Evolutionary conservation across 2,329 filamentous ascomycete genomes (phyloP).

Genomic region (Alternaria arborescens): DNA sequence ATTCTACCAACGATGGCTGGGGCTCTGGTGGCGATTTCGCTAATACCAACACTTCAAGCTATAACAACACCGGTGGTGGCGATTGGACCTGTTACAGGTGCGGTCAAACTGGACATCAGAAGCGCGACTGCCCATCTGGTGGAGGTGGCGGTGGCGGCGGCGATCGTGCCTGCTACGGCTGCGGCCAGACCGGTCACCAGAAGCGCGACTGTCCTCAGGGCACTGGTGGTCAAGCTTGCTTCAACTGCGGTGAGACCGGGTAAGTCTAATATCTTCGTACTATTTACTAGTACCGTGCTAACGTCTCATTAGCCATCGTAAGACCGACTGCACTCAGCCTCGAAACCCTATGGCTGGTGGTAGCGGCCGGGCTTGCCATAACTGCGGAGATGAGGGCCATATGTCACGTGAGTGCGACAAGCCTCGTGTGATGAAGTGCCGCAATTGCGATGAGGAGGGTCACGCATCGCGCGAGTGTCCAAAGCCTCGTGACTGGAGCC

Average conservation of each 20-base stretch:
- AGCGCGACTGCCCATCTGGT: constrained; percentile 29
- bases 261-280: constrained; percentile 1
- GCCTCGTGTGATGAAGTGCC: constrained; percentile 53
- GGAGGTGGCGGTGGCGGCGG: constrained; percentile 24
- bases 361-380: constrained; percentile 34
- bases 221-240: constrained; percentile 33
- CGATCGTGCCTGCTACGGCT: constrained; percentile 36
- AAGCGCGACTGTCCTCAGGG: constrained; percentile 32
- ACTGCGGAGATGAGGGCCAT: constrained; percentile 42
- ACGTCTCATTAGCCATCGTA: constrained; percentile 24
- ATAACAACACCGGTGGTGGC: constrained; percentile 22
- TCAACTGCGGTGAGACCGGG: constrained; percentile 43
- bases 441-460: constrained; percentile 71
- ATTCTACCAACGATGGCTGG: constrained; percentile 57
- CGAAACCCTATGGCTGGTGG: constrained; percentile 25
- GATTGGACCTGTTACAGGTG: constrained; percentile 37
- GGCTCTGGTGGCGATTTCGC: constrained; percentile 26
- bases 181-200: constrained; percentile 32
- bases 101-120: constrained; percentile 33
- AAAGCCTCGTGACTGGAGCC: constrained; percentile 62
- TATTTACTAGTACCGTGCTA: background rate
- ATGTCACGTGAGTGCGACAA: constrained; percentile 39
- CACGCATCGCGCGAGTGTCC: constrained; percentile 50
- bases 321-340: constrained; percentile 39
- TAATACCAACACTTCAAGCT: constrained; percentile 9